A percentile compares a stretch with the other conserved stretches of the same genome.
Conservation (phyloP, 2,329 filamentous ascomycete genomes). For the Davidsoniella eucalypti region DNA sequence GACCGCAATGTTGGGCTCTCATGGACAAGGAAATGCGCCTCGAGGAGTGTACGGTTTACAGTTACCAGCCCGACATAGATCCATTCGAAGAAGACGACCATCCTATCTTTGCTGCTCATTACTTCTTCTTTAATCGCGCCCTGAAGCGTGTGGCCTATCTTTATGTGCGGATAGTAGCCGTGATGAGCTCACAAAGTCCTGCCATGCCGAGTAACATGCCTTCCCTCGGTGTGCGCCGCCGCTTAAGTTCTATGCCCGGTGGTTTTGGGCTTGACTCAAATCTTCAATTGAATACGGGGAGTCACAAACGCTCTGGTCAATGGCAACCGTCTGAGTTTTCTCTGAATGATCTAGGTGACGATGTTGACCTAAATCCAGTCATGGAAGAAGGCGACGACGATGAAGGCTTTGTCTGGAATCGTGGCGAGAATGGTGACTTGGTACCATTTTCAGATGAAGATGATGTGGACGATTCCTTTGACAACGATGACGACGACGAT, state of each 20-base stretch:
- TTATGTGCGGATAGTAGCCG: conserved; percentile 76
- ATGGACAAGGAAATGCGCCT: conserved; percentile 92
- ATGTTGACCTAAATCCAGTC: conserved; percentile 10
- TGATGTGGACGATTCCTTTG: conserved; percentile 28
- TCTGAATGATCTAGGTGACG: not conserved
- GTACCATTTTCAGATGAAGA: conserved; percentile 37
- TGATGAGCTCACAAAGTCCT: conserved; percentile 48
- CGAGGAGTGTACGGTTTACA: conserved; percentile 75
- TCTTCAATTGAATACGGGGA: not conserved
- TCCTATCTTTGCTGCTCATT: conserved; percentile 87
- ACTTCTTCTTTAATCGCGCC: conserved; percentile 93
- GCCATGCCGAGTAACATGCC: conserved; percentile 21
- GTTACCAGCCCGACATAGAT: conserved; percentile 76
- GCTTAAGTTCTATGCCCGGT: not conserved
- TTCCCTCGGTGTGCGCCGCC: conserved; percentile 2
- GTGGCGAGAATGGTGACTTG: conserved; percentile 40
- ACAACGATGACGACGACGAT: conserved; percentile 28
- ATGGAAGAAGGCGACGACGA: conserved; percentile 28
- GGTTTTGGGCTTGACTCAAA: conserved; percentile 1
- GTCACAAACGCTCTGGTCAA: conserved; percentile 3
- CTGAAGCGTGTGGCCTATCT: conserved; percentile 88
- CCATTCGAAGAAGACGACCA: conserved; percentile 85
- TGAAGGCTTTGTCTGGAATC: conserved; percentile 39
- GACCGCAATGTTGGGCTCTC: conserved; percentile 76
- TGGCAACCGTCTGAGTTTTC: not conserved